phyloP scores from a whole-genome alignment of 2,329 filamentous ascomycete genomes.

The Neofusicoccum parvum region DNA sequence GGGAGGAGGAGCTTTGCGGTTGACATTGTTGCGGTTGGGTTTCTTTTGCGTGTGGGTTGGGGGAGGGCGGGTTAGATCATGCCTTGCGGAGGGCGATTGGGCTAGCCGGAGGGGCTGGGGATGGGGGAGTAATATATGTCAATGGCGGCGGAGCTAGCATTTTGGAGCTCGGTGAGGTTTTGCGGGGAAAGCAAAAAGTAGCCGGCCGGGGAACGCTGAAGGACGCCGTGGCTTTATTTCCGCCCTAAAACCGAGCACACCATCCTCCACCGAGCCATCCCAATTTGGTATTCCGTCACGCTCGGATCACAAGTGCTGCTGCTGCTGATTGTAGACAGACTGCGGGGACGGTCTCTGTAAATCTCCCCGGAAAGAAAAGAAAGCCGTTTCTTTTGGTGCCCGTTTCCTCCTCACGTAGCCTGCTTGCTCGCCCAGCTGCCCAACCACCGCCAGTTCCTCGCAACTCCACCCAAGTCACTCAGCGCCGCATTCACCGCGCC shows the following conservation, averaged over 20 bases:
- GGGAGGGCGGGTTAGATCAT: not conserved
- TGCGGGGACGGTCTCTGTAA: too few species aligned
- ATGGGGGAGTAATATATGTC: not conserved
- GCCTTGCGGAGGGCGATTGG: not conserved
- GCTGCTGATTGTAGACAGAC: too few species aligned
- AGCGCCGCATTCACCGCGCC: conserved; percentile 64
- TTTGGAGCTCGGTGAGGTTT: not conserved
- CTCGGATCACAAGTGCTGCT: too few species aligned
- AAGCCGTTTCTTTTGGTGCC: not conserved
- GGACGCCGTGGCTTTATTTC: conserved; percentile 15
- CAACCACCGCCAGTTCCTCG: conserved; percentile 67
- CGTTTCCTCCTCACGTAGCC: not conserved
- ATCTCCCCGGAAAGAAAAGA: not conserved
- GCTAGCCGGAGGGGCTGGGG: not conserved
- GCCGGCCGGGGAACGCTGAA: not conserved
- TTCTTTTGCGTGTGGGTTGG: not conserved
- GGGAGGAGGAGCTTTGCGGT: not conserved
- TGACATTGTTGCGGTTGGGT: not conserved
- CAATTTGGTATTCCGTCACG: not conserved
- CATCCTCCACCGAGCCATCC: not conserved
- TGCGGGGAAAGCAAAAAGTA: conserved; percentile 10
- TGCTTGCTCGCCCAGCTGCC: conserved; percentile 61
- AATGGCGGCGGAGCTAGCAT: not conserved
- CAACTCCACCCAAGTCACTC: conserved; percentile 58
- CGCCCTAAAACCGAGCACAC: not conserved